phyloP scores from a whole-genome alignment of 352 stramenopile genomes.

The Phytopythium aichiense region DNA sequence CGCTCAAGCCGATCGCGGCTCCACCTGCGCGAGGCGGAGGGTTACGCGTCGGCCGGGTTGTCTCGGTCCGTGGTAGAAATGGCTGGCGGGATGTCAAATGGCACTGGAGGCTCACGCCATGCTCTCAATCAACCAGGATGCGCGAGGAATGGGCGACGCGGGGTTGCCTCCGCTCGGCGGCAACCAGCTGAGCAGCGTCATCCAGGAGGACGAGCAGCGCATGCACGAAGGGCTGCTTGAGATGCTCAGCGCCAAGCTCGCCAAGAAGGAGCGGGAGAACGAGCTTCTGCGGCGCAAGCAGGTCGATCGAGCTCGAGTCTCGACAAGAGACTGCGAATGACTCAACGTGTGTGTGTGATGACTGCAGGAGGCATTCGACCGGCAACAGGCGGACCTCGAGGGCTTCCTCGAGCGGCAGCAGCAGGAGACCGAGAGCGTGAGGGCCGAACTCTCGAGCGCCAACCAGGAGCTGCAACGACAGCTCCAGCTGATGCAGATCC shows the following conservation, averaged over 20 bases:
- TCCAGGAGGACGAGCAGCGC: constrained; percentile 47
- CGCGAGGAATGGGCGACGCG: constrained; percentile 10
- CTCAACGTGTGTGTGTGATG: not conserved
- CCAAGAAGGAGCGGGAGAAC: constrained; percentile 59
- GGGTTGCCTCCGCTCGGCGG: not conserved
- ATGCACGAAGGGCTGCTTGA: constrained; percentile 61
- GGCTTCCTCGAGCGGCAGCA: constrained; percentile 26
- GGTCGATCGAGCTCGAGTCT: not conserved
- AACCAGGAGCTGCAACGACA: constrained; percentile 40
- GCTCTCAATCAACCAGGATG: constrained; percentile 20
- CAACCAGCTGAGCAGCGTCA: constrained; percentile 18
- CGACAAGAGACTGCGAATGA: not conserved
- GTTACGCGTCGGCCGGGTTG: constrained; percentile 49
- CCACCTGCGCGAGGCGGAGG: constrained; percentile 17
- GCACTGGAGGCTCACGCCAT: not conserved
- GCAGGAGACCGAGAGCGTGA: constrained; percentile 11
- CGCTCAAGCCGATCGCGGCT: constrained; percentile 7
- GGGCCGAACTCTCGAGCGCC: constrained; percentile 15
- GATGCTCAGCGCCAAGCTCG: constrained; percentile 55
- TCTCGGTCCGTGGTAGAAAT: constrained; percentile 28
- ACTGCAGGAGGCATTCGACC: constrained; percentile 13
- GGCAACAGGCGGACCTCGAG: constrained; percentile 18
- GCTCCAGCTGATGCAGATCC: constrained; percentile 32
- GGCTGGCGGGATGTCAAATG: not conserved
- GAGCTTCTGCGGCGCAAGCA: constrained; percentile 44